Conservation (phyloP, 1,139 yeast species). For the Blastobotrys proliferans region DNA sequence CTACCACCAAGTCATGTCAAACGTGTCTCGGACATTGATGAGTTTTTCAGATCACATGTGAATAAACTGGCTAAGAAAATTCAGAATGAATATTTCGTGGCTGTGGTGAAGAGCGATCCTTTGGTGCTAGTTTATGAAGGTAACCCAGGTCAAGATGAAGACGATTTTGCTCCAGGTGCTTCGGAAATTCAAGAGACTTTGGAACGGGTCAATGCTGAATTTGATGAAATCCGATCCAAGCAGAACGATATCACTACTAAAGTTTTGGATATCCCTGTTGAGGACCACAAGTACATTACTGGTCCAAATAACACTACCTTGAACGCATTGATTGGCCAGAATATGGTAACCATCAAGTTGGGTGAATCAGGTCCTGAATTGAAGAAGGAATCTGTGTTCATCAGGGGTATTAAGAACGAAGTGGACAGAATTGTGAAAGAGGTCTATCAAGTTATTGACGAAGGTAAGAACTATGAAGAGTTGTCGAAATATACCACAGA, state of each 20-base stretch:
- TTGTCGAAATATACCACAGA: slow-evolving; percentile 54
- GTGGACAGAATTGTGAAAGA: slow-evolving; percentile 53
- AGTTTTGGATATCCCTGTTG: slow-evolving; percentile 48
- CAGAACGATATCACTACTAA: slow-evolving; percentile 53
- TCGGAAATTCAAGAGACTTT: slow-evolving; percentile 34
- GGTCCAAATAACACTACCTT: slow-evolving; percentile 51
- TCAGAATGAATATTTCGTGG: slow-evolving; percentile 49
- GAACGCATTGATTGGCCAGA: slow-evolving; percentile 41
- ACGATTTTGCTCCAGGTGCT: slow-evolving; percentile 46
- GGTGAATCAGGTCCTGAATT: slow-evolving; percentile 16
- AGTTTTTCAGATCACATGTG: slow-evolving; percentile 56
- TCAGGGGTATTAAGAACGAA: slow-evolving; percentile 60
- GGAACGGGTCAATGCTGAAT: slow-evolving; percentile 46
- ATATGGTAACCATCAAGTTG: slow-evolving; percentile 26
- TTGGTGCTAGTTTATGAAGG: slow-evolving; percentile 43
- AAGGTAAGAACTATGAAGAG: slow-evolving; percentile 58
- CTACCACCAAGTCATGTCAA: slow-evolving; percentile 64
- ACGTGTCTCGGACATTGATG: slow-evolving; percentile 62
- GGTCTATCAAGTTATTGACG: slow-evolving; percentile 53
- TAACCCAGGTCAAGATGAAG: slow-evolving; percentile 37
- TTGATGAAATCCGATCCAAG: slow-evolving; percentile 55
- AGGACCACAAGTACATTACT: slow-evolving; percentile 53
- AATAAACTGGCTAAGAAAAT: slow-evolving; percentile 41
- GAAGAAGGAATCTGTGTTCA: slow-evolving; percentile 44
- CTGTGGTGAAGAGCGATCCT: slow-evolving; percentile 48